These are phyloP conservation scores for Pulveroboletus sp. DNA, from an alignment of 768 basidiomycete genomes.

Conservation along the genomic window DNA sequence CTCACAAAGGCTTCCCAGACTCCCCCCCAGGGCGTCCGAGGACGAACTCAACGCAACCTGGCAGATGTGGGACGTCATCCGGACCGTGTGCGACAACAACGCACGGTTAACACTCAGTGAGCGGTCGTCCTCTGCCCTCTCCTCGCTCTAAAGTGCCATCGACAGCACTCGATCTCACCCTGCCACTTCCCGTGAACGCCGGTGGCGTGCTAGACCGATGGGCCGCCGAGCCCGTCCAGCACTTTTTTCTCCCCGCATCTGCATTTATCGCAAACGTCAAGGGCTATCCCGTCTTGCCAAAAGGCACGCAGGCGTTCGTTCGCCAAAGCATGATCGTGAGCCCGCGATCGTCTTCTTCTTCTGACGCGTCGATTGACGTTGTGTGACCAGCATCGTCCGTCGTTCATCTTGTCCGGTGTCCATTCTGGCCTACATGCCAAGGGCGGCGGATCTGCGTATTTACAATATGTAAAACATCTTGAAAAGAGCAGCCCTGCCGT, in stretches of 20 bases:
- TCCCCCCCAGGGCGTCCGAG: constrained; percentile 39
- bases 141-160: constrained; percentile 2
- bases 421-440: constrained; percentile 58
- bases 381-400: constrained; percentile 69
- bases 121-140: constrained; percentile 34
- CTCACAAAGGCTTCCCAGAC: constrained; percentile 23
- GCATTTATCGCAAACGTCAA: constrained; percentile 94
- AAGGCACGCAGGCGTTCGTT: constrained; percentile 87
- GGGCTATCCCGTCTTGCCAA: constrained; percentile 95
- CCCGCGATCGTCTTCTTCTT: constrained; percentile 12
- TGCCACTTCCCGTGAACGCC: constrained; percentile 71
- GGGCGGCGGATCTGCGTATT: constrained; percentile 84
- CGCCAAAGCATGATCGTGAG: constrained; percentile 83
- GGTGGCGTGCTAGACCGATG: constrained; percentile 76
- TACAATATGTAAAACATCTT: constrained; percentile 81
- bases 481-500: constrained; percentile 72
- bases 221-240: constrained; percentile 89
- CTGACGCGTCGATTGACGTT: constrained; percentile 17
- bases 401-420: constrained; percentile 74
- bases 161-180: constrained; percentile 86
- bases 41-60: constrained; percentile 72
- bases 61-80: constrained; percentile 98
- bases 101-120: constrained; percentile 70
- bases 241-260: constrained; percentile 83
- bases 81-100: constrained; percentile 84